A percentile compares a stretch with the other conserved stretches of the same genome.
Evolutionary conservation across 495 filamentous ascomycete genomes (phyloP).

Genomic region (Penicillium roqueforti): DNA sequence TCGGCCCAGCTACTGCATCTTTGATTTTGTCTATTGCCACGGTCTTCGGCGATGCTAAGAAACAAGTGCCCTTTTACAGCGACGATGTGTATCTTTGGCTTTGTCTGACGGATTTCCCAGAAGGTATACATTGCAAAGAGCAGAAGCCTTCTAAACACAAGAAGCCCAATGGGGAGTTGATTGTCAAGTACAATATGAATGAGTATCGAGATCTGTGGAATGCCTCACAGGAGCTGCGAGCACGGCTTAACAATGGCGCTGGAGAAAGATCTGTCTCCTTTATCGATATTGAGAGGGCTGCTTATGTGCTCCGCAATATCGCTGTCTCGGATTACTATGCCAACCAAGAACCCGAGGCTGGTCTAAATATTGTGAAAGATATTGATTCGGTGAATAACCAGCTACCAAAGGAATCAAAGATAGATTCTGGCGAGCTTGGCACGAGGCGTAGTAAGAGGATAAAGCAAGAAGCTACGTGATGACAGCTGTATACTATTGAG

Average conservation of each 20-base stretch:
- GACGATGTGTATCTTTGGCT: conserved; percentile 73
- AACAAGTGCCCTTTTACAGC: conserved; percentile 65
- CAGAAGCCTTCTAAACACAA: conserved; percentile 30
- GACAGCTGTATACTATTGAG: too few relatives aligned
- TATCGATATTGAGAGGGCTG: conserved; percentile 63
- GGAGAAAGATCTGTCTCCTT: conserved; percentile 40
- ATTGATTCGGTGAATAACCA: background rate
- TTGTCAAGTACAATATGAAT: conserved; percentile 60
- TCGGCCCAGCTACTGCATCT: conserved; percentile 72
- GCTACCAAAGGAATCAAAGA: background rate
- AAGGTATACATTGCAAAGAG: background rate
- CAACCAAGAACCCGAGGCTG: background rate
- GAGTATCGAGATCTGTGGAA: conserved; percentile 57
- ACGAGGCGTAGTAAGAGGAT: background rate
- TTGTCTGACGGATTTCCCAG: conserved; percentile 31
- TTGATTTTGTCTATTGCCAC: conserved; percentile 61
- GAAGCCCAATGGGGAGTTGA: conserved; percentile 39
- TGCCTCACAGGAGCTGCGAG: conserved; percentile 39
- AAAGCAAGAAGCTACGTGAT: background rate
- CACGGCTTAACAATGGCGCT: conserved; percentile 35
- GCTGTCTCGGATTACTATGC: conserved; percentile 23
- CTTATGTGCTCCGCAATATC: conserved; percentile 51
- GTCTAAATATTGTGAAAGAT: background rate
- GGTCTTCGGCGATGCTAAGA: conserved; percentile 12
- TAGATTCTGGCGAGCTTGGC: background rate